Evolutionary conservation across 106 monocot species (phyloP), one percentile per base, ranked within the genome.

Genomic region (Agapanthus africanus): DNA sequence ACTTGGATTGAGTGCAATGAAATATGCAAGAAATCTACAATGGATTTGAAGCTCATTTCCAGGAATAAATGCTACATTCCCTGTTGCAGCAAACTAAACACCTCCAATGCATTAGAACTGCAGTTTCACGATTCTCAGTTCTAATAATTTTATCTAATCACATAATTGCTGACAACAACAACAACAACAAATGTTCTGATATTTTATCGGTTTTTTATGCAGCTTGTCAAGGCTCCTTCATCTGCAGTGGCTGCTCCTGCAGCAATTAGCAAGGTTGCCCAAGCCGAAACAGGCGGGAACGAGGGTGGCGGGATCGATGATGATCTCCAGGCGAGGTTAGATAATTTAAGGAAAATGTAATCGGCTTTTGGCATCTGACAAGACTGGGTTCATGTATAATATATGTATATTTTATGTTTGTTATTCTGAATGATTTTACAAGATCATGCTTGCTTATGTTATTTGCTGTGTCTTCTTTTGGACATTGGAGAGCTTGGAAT

Each of bases 321-420:
- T 54, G 93, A 93, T 49, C 61, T 93, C 35, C 93, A 93, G 65
- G 93, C 93, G 19, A 80, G 86, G 63, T 79, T 93, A 67, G 93
- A 93, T 59, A 93, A 89, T 54, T 74, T 93, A 25, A 83, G 93
- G 68, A 93, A 89, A 70, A 93, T 93, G 93, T 93, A 78, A 40
- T 67, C 50, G 64, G 36, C 36, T 40, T 40, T 65, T 40, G n/a
- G 23, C n/a, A 6, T 21, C 18, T 36, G 13, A 37, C 63, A 39
- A 40, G 4, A 25, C 66, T 42, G 3, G 41, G 27, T 39, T 25
- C 41, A 40, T 66, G 40, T 25, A 26, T 26, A 14, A 37, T 66
- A 41, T 27, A 28, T 66, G 13, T 15, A 37, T 37, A 63, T n/a
- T n/a, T 3, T 7, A 5, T 14, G 1, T 28, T 65, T 65, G 37